A percentile compares a stretch with the other conserved stretches of the same genome.
Evolutionary conservation across 2,329 filamentous ascomycete genomes (phyloP).

Genomic region (Xylariaceae sp.): DNA sequence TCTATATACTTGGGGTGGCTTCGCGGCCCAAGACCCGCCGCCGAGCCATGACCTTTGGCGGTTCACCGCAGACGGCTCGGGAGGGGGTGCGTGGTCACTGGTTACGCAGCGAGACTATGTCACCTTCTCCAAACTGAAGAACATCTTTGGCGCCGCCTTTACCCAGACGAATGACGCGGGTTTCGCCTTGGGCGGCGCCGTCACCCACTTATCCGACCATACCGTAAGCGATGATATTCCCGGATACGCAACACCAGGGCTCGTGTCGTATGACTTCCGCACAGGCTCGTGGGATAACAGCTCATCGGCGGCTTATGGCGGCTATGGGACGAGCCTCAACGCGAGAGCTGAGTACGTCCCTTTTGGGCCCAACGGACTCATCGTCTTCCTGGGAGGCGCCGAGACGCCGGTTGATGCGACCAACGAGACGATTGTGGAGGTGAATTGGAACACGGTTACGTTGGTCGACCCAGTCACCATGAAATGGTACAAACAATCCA

Average conservation of each 20-base stretch:
- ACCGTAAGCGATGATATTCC: constrained; percentile 19
- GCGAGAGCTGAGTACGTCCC: constrained; percentile 30
- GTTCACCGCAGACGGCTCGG: constrained; percentile 28
- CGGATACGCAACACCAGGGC: constrained; percentile 26
- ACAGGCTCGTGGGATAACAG: constrained; percentile 29
- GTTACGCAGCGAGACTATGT: constrained; percentile 24
- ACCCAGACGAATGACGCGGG: constrained; percentile 24
- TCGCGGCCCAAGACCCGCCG: constrained; percentile 18
- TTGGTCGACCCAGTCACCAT: constrained; percentile 31
- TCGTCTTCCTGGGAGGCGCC: constrained; percentile 32
- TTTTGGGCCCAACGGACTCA: constrained; percentile 30
- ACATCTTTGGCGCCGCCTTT: constrained; percentile 27
- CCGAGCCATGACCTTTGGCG: constrained; percentile 29
- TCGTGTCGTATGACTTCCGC: constrained; percentile 31
- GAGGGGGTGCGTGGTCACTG: constrained; percentile 30
- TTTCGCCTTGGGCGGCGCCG: constrained; percentile 31
- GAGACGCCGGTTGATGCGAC: constrained; percentile 21
- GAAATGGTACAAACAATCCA: constrained; percentile 33
- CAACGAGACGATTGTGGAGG: constrained; percentile 16
- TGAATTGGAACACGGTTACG: constrained; percentile 27
- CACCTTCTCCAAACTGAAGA: constrained; percentile 34
- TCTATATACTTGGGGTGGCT: constrained; percentile 34
- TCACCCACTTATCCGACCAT: constrained; percentile 21
- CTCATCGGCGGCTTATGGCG: constrained; percentile 22
- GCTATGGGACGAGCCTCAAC: constrained; percentile 26